A percentile compares a stretch with the other conserved stretches of the same genome.
Evolutionary conservation across 805 yeast species (phyloP).

Genomic region (Pichia membranifaciens): DNA sequence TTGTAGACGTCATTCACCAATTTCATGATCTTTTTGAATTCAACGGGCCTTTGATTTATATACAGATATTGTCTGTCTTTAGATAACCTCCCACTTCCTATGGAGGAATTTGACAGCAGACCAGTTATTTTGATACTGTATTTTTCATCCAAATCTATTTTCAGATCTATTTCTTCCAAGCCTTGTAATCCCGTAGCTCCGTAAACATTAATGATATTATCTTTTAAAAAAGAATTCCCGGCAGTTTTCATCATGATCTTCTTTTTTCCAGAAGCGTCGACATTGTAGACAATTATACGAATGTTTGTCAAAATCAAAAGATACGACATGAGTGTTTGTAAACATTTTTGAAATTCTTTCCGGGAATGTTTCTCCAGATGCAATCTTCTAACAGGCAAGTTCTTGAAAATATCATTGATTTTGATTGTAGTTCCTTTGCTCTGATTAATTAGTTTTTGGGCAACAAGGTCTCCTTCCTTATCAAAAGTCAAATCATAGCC

Average conservation of each 20-base stretch:
- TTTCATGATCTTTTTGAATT: slow-evolving; percentile 47
- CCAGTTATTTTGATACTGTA: slow-evolving; percentile 46
- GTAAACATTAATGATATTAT: slow-evolving; percentile 60
- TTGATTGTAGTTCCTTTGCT: slow-evolving; percentile 63
- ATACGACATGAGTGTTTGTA: slow-evolving; percentile 60
- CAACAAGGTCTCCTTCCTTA: slow-evolving; percentile 44
- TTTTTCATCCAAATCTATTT: slow-evolving; percentile 32
- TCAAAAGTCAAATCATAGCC: slow-evolving; percentile 55
- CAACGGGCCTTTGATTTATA: slow-evolving; percentile 73
- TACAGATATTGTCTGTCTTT: slow-evolving; percentile 71
- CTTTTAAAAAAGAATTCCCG: slow-evolving; percentile 42
- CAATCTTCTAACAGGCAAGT: slow-evolving; percentile 75
- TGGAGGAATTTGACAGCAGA: slow-evolving; percentile 64
- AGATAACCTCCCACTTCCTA: slow-evolving; percentile 69
- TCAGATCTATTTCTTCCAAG: slow-evolving; percentile 43
- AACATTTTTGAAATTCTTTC: slow-evolving; percentile 67
- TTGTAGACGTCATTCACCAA: slow-evolving; percentile 70
- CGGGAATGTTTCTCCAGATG: slow-evolving; percentile 63
- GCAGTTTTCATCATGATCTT: slow-evolving; percentile 53
- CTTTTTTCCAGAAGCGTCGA: slow-evolving; percentile 42
- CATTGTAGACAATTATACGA: slow-evolving; percentile 56
- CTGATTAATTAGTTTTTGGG: slow-evolving; percentile 39
- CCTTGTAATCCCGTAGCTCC: slow-evolving; percentile 64
- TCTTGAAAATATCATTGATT: slow-evolving; percentile 54
- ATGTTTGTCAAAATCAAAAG: slow-evolving; percentile 53